Conservation (phyloP, 257 asterid genomes). For the Plantago ovata region DNA sequence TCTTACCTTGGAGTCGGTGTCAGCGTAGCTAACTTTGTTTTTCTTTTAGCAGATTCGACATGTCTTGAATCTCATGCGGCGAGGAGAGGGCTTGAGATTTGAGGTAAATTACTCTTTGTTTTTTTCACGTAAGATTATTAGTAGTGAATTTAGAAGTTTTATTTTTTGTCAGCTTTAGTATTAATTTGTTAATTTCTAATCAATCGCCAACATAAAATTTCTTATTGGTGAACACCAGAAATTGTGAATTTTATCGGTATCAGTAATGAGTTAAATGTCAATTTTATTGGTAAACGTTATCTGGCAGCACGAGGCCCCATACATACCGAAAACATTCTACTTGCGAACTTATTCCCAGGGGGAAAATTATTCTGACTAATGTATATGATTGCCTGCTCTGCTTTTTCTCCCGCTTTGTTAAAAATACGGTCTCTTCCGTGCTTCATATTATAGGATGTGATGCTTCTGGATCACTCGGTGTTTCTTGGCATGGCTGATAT, state of each 20-base stretch:
- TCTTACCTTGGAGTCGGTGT: neutral
- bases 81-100: slow-evolving; percentile 84
- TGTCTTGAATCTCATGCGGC: slow-evolving; percentile 89
- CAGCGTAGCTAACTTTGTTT: neutral
- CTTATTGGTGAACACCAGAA: too few species aligned
- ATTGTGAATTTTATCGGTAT: too few species aligned
- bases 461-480: slow-evolving; percentile 55
- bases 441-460: slow-evolving; percentile 37
- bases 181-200: too few species aligned
- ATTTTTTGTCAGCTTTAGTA: neutral
- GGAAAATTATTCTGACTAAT: neutral
- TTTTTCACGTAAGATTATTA: neutral
- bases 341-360: neutral
- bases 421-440: slow-evolving; percentile 2
- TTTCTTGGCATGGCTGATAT: slow-evolving; percentile 51
- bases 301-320: too few species aligned
- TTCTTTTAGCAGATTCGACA: slow-evolving; percentile 72
- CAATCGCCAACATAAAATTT: too few species aligned
- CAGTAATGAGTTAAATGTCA: too few species aligned
- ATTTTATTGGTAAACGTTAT: too few species aligned
- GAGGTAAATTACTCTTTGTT: slow-evolving; percentile 55
- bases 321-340: too few species aligned
- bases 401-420: neutral
- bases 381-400: neutral
- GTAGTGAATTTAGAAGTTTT: neutral